Percentiles rank a stretch among this genome's conserved stretches.
Evolutionary conservation across 352 stramenopile genomes (phyloP).

Genomic region (Phytopythium oedochilum): DNA sequence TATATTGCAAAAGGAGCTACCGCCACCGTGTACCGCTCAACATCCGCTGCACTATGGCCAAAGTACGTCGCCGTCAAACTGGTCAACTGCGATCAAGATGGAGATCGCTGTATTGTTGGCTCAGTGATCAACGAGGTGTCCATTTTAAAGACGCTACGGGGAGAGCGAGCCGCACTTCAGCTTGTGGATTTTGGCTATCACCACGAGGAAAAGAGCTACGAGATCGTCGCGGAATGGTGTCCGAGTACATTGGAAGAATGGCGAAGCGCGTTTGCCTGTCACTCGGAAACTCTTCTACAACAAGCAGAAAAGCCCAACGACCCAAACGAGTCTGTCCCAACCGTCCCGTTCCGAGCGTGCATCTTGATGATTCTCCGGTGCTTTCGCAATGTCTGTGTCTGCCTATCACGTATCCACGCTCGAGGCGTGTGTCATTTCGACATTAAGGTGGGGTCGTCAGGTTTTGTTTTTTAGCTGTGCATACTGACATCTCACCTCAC

Average conservation of each 20-base stretch:
- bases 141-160: slow-evolving; percentile 40
- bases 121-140: slow-evolving; percentile 51
- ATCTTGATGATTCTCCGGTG: slow-evolving; percentile 37
- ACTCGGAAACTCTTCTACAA: too few relatives aligned
- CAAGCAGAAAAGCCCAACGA: background rate
- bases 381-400: slow-evolving; percentile 32
- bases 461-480: too few relatives aligned
- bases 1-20: slow-evolving; percentile 54
- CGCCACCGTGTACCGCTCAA: slow-evolving; percentile 35
- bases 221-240: slow-evolving; percentile 61
- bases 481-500: too few relatives aligned
- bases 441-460: slow-evolving; percentile 52
- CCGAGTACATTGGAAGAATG: slow-evolving; percentile 46
- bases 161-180: slow-evolving; percentile 43
- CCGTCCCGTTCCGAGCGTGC: slow-evolving; percentile 32
- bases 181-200: slow-evolving; percentile 58
- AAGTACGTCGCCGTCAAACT: slow-evolving; percentile 42
- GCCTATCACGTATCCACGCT: slow-evolving; percentile 33
- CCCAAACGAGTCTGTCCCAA: slow-evolving; percentile 1
- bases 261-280: slow-evolving; percentile 12
- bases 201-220: slow-evolving; percentile 29
- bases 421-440: slow-evolving; percentile 56
- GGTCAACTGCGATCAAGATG: slow-evolving; percentile 36
- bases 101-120: slow-evolving; percentile 34
- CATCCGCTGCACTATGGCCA: slow-evolving; percentile 9